Conservation (phyloP, 345 rosid genomes). For the Camelina laxa region DNA sequence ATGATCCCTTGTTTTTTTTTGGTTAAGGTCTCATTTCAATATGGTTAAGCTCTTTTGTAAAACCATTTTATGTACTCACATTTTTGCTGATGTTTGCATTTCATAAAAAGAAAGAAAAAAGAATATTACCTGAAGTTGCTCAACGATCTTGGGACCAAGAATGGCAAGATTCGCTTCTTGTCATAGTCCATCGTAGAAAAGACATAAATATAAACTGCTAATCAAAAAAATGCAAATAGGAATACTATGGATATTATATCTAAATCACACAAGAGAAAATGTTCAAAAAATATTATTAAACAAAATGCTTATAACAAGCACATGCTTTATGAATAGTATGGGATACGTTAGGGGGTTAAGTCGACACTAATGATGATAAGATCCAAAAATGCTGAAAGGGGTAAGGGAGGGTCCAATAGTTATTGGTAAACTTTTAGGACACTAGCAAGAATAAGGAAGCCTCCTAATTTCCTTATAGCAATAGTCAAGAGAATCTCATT, state of each 20-base stretch:
- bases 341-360: constrained; percentile 29
- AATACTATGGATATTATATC: not conserved
- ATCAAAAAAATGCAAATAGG: constrained; percentile 25
- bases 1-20: too few relatives aligned
- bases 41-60: too few relatives aligned
- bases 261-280: not conserved
- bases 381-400: constrained; percentile 35
- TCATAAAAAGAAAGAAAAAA: not conserved
- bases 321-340: constrained; percentile 36
- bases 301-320: constrained; percentile 34
- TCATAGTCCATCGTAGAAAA: constrained; percentile 7
- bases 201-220: not conserved
- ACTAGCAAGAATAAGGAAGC: constrained; percentile 33
- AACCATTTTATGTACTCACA: too few relatives aligned
- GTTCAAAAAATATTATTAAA: not conserved
- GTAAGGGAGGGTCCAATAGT: constrained; percentile 36
- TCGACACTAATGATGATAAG: constrained; percentile 33
- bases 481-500: constrained; percentile 41
- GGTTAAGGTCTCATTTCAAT: too few relatives aligned
- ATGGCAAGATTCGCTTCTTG: constrained; percentile 35
- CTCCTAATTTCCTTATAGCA: constrained; percentile 25
- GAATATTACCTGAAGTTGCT: constrained; percentile 28
- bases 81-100: too few relatives aligned
- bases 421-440: constrained; percentile 28
- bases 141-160: constrained; percentile 25